These are phyloP conservation scores for Scheffersomyces lignosus DNA, from an alignment of 805 yeast genomes.

Conservation along the genomic window DNA sequence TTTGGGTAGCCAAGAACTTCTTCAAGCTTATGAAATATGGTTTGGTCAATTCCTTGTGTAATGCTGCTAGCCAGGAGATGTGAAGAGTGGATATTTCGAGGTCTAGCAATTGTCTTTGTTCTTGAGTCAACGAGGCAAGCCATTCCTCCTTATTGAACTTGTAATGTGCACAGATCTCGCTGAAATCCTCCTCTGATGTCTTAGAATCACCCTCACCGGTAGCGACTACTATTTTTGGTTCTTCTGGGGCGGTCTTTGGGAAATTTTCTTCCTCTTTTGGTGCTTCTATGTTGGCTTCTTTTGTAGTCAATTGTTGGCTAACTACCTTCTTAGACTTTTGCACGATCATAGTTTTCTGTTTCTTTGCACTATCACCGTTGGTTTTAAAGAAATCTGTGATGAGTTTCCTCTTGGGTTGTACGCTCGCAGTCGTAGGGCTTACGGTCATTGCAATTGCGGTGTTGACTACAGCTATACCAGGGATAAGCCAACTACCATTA, in stretches of 20 bases:
- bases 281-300: constrained; percentile 2
- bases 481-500: too few species aligned
- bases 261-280: neutral
- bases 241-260: neutral
- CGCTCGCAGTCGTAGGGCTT: too few species aligned
- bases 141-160: constrained; percentile 53
- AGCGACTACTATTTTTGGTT: neutral
- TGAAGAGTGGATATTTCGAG: constrained; percentile 74
- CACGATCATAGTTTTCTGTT: neutral
- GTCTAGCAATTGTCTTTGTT: constrained; percentile 50
- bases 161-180: constrained; percentile 9
- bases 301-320: too few species aligned
- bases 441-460: too few species aligned
- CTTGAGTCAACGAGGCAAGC: constrained; percentile 48
- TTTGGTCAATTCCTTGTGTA: constrained; percentile 73
- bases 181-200: neutral
- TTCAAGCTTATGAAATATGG: constrained; percentile 82
- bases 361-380: neutral
- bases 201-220: constrained; percentile 6
- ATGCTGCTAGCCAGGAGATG: constrained; percentile 71
- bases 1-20: constrained; percentile 54
- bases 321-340: too few species aligned
- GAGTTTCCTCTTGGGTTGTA: constrained; percentile 6
- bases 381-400: constrained; percentile 20
- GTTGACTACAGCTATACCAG: too few species aligned